Evolutionary conservation across 768 basidiomycete genomes (phyloP).

Genomic region (Leccinum rimulosum): DNA sequence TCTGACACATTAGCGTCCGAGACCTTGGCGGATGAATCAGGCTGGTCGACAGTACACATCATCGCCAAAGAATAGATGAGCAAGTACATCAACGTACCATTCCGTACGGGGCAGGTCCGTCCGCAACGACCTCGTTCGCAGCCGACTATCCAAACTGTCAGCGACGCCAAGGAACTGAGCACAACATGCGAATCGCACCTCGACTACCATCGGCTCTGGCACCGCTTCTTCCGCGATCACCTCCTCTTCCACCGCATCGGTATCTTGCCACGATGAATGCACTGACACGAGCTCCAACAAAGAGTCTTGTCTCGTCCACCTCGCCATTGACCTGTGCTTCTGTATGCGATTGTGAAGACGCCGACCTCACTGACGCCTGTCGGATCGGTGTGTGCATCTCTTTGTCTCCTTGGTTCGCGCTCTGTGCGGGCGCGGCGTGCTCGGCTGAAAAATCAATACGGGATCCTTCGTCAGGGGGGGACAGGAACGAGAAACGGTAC

Average conservation of each 20-base stretch:
- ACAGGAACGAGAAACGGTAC: background rate
- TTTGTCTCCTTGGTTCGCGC: background rate
- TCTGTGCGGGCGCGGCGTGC: background rate
- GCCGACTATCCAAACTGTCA: constrained; percentile 7
- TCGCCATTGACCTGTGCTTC: background rate
- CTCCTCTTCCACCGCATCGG: background rate
- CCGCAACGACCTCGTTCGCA: background rate
- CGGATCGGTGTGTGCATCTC: background rate
- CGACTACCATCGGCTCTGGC: background rate
- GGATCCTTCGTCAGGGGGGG: background rate
- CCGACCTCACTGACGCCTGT: background rate
- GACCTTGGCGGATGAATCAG: background rate
- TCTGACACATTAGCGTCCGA: background rate
- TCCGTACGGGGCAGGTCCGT: background rate
- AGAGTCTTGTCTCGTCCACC: constrained; percentile 16
- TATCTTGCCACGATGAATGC: constrained; percentile 12
- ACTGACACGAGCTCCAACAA: constrained; percentile 23
- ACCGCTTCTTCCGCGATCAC: background rate
- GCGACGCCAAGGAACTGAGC: background rate
- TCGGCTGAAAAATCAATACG: background rate
- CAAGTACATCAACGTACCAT: background rate
- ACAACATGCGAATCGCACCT: constrained; percentile 10
- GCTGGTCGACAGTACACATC: background rate
- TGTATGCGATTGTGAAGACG: background rate
- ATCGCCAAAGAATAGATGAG: background rate